Evolutionary conservation across 306 rosid genomes (phyloP), one percentile per base, ranked within the genome.

Genomic region (Ziziphus jujuba): DNA sequence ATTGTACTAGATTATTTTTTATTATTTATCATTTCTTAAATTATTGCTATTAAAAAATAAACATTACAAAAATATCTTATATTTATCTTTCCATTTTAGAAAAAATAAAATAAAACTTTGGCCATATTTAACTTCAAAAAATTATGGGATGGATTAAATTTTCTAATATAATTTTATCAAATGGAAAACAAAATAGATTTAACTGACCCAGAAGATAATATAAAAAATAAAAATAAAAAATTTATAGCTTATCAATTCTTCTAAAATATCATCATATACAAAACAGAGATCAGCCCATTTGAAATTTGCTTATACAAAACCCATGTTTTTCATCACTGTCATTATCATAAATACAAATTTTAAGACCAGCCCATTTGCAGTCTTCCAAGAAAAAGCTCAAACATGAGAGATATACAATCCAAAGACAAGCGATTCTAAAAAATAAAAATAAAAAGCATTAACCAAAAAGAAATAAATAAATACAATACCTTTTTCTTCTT

Each of bases 401-500:
- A 40, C 12, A 2, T 16, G 16, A 47, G n/a, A n/a, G 33, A 48
- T 31, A 44, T 2, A 33, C 2, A n/a, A 9, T 17, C 44, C 68
- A 63, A 28, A 28, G 31, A 24, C 63, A 65, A 17, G 44, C 2
- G 45, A 10, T 28, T 28, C 3, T 28, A 16, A 16, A 48, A 3
- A 45, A 44, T 24, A 62, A 36, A 4, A 72, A 40, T 22, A 79
- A n/a, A n/a, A n/a, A n/a, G n/a, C n/a, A n/a, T n/a, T n/a, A n/a
- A n/a, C n/a, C n/a, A n/a, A n/a, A n/a, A n/a, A n/a, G n/a, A n/a
- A n/a, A n/a, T n/a, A n/a, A n/a, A n/a, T n/a, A n/a, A n/a, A n/a
- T n/a, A 9, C 65, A 61, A 8, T 70, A 78, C 84, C 84, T 79
- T 78, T 22, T 28, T 57, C 48, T 33, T 69, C 57, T 53, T 33